Conservation (phyloP, 1,139 yeast species). For the Zygosaccharomyces pseudobailii region DNA sequence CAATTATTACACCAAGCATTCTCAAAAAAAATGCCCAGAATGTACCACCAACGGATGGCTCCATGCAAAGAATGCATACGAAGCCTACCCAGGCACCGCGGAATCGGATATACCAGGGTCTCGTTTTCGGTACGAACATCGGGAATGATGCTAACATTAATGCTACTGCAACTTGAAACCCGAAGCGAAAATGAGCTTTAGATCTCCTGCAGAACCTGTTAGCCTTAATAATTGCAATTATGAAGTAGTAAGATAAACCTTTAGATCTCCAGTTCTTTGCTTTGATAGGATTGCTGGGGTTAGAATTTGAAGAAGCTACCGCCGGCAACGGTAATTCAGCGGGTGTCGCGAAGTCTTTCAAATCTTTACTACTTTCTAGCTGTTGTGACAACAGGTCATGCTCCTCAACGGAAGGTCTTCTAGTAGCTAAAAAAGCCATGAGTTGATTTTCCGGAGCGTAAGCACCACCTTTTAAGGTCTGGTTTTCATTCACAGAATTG, state of each 20-base stretch:
- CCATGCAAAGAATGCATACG: conserved; percentile 45
- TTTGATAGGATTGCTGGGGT: neutral
- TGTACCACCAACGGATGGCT: conserved; percentile 50
- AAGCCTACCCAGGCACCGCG: conserved; percentile 52
- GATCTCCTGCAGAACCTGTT: conserved; percentile 26
- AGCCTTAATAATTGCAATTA: conserved; percentile 10
- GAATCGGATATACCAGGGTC: conserved; percentile 43
- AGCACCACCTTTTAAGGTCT: conserved; percentile 35
- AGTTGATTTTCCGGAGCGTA: conserved; percentile 16
- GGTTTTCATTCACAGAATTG: conserved; percentile 31
- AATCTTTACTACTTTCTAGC: conserved; percentile 5
- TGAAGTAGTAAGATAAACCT: conserved; percentile 4
- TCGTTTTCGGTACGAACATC: conserved; percentile 42
- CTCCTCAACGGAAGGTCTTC: conserved; percentile 30
- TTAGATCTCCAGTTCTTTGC: neutral
- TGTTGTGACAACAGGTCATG: conserved; percentile 25
- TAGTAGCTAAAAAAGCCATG: conserved; percentile 11
- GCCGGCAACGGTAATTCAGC: conserved; percentile 13
- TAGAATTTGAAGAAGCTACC: neutral
- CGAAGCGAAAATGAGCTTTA: conserved; percentile 40
- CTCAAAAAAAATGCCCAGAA: conserved; percentile 43
- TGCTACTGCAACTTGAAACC: conserved; percentile 43
- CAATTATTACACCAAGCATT: conserved; percentile 43
- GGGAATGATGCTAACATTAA: conserved; percentile 46
- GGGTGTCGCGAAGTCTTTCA: conserved; percentile 1